Evolutionary conservation across 1,139 yeast genomes (phyloP), one percentile per base, ranked within the genome.

Genomic region (Debaryomycetaceae sp.): DNA sequence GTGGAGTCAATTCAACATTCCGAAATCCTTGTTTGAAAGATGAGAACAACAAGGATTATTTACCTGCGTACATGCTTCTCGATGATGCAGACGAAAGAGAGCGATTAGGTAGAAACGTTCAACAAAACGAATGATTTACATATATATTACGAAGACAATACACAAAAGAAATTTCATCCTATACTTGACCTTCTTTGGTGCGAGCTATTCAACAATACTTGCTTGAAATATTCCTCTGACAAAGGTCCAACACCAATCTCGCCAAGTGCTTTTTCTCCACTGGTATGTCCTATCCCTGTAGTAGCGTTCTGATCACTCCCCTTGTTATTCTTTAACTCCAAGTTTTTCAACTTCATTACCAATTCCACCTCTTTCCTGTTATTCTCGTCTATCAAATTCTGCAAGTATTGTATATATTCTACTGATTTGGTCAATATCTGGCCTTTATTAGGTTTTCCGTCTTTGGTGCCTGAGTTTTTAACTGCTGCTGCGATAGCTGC

Each of bases 381-480:
- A 54, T 78, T 80, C 42, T 79, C 79, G 53, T 89, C 97, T 45
- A 89, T 87, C 43, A 78, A 72, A 45, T 78, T 78, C 62, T 89
- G 96, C 34, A 91, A 65, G 50, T 70, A 70, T 47, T 81, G 82
- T 39, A 91, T 81, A 55, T 88, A 91, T 51, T 88, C 96, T 3
- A 89, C 95, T 0, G 94, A 79, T 53, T 87, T 84, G 15, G 89
- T 78, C 46, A 91, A 67, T 8, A 91, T 87, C 51, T 89, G 95
- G 1, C 97, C 97, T 65, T 91, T 91, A 56, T 89, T 89, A 1
- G 97, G 97, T 51, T 84, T 84, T 4, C 95, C 96, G 53, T 87
- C 96, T 48, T 85, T 86, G 3, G 89, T 79, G 3, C 89, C 87
- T 11, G 83, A 71, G 17, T 78, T 75, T 50, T 73, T 73, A 37